Evolutionary conservation across 257 asterid species (phyloP), one percentile per base, ranked within the genome.

Genomic region (Oldenlandia corymbosa): DNA sequence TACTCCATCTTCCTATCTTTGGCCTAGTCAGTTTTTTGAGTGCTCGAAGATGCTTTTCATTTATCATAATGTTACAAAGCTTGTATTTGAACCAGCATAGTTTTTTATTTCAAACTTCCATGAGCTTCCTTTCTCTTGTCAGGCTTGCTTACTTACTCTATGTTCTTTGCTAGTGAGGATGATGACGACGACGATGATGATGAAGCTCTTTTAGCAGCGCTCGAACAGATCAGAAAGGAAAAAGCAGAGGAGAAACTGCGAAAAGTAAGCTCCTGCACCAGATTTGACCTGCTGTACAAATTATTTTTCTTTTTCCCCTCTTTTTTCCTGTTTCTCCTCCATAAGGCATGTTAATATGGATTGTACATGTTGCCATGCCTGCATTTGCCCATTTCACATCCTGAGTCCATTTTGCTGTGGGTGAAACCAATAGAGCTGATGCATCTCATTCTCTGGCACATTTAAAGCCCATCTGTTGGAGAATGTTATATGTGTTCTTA

Each of bases 171-270:
- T 42, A 83, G 86, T 63, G 81, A 71, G 26, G 82, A 81, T 0
- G 87, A 83, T 5, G 93, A 79, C 0, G 95, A 79, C 0, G 90
- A 85, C 0, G 89, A 83, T 14, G 97, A 81, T 57, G 95, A 93
- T 71, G 99, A 90, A 78, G 95, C 97, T 71, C 96, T 89, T 58
- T 27, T 92, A 78, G 94, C 92, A 37, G 99, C 89, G 76, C 97
- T 93, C 68, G 96, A 85, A 67, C 96, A 87, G 53, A 65, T 93
- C 67, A 93, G 81, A 81, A 90, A 83, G 75, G 99, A 93, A 56
- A 90, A 84, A 62, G 88, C 96, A 10, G 99, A 93, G 75, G 95
- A 84, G 76, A 87, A 84, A 72, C 81, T 85, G 31, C 79, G 84
- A 3, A 88, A 87, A 69, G 99, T 90, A 80, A 84, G 90, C 61